Evolutionary conservation across 768 basidiomycete species (phyloP).

Genomic region (Leccinum incarnatum): DNA sequence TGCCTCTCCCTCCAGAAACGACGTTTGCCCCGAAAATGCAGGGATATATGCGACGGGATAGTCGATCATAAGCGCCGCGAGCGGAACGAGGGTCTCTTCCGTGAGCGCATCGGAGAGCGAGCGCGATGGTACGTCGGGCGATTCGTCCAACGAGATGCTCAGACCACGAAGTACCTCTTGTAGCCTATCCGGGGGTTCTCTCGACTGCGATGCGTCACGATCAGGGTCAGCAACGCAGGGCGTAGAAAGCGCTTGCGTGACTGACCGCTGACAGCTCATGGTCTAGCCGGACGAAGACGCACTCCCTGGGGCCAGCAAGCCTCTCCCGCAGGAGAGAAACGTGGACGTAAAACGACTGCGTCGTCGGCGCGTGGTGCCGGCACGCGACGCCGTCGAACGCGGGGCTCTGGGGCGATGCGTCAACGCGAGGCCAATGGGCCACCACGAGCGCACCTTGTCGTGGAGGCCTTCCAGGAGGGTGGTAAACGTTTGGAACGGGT

Average conservation of each 20-base stretch:
- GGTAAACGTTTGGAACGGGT: constrained; percentile 35
- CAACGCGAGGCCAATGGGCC: background rate
- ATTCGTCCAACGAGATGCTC: constrained; percentile 1
- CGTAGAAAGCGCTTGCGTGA: background rate
- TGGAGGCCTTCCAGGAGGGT: constrained; percentile 40
- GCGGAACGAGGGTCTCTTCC: constrained; percentile 39
- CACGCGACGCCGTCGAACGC: constrained; percentile 43
- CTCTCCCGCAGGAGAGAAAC: constrained; percentile 14
- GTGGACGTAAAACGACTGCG: constrained; percentile 60
- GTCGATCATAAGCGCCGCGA: constrained; percentile 59
- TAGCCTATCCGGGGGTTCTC: constrained; percentile 11
- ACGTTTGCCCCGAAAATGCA: constrained; percentile 32
- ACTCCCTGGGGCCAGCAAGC: constrained; percentile 2
- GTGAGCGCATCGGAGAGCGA: constrained; percentile 30
- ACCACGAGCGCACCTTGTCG: constrained; percentile 29
- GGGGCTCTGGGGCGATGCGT: constrained; percentile 6
- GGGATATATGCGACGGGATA: constrained; percentile 61
- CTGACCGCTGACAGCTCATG: constrained; percentile 22
- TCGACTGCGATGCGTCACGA: constrained; percentile 9
- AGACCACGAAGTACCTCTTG: constrained; percentile 13
- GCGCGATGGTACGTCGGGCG: constrained; percentile 20
- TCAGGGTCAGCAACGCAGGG: background rate
- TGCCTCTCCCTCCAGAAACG: constrained; percentile 44
- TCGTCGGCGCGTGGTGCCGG: constrained; percentile 43
- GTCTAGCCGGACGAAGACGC: constrained; percentile 22